Evolutionary conservation across 257 asterid species (phyloP), one percentile per base, ranked within the genome.

Genomic region (Plantago ovata): DNA sequence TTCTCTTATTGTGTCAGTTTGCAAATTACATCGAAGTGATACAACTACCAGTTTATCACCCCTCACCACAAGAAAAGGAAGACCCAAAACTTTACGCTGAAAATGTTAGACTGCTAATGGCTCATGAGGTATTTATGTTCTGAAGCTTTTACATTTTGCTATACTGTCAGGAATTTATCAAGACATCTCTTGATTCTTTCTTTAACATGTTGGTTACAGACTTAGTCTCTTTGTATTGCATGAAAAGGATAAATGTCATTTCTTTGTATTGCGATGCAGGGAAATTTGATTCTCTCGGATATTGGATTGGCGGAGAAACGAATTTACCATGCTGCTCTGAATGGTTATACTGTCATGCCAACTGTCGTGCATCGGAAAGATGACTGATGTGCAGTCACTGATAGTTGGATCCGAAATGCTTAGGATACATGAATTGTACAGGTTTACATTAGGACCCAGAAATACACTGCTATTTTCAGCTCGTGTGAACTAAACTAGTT

Each of bases 241-340:
- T n/a, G n/a, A n/a, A n/a, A n/a, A n/a, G n/a, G n/a, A n/a, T 57
- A 44, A 38, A 24, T 43, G 23, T 55, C 62, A 11, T 21, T 66
- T 54, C 38, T 9, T 8, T 3, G 5, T 46, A 50, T 11, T 58
- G 61, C 54, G 60, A 48, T 86, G 87, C 95, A 92, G 97, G 97
- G 94, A 48, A 73, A 74, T 77, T 67, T 92, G 72, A 69, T 70
- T 53, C 83, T 82, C 51, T 82, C 95, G 14, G 95, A 81, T 67
- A 81, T 87, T 28, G 96, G 98, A 51, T 78, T 93, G 86, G 75
- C 97, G 19, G 98, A 93, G 84, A 92, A 92, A 73, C 80, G 96
- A 65, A 77, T 81, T 13, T 92, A 84, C 72, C 95, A 83, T 70
- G 91, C 94, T 54, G 97, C 94, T 59, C 94, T 92, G 66, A 81